Evolutionary conservation across 148 eudicot genomes (phyloP), one percentile per base, ranked within the genome.

Genomic region (Nyssa sinensis): DNA sequence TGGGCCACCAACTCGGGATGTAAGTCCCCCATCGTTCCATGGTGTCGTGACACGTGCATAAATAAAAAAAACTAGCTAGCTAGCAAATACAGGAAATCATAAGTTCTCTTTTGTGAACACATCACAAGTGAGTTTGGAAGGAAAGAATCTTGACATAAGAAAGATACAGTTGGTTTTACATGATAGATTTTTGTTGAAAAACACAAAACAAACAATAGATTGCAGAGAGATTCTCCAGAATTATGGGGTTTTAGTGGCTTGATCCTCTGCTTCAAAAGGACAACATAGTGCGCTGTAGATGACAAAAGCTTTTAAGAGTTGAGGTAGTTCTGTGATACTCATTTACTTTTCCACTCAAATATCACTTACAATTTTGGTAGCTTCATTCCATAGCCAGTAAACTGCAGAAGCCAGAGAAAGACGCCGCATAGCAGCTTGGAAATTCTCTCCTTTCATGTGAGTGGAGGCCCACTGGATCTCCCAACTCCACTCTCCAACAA

Each of bases 211-310:
- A 64, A 21, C 67, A 55, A 64, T 19, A 64, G 24, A 19, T 19
- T 33, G 39, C 37, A 64, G 32, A 64, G 67, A 64, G 35, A 64
- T 64, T 64, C 67, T 64, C 67, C 67, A 11, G 21, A 64, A 13
- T 64, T 32, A 41, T 32, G 21, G 39, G 58, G 58, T 53, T 53
- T 53, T 53, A 9, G 2, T 53, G 59, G 44, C 44, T 37, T 37
- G 44, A 9, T 9, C 9, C 44, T 9, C 9, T 37, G 4, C 44
- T 9, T 3, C 44, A 37, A 4, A 37, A 37, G 9, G 44, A 37
- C 44, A 37, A 3, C 44, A 37, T 37, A 37, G 44, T 37, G 44
- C 4, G 4, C 67, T 30, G 28, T 60, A 7, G 10, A 60, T 27
- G 44, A 37, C 44, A 37, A 37, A 37, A 37, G 9, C 10, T 63